Conservation (phyloP, 345 rosid species). For the Angophora floribunda region DNA sequence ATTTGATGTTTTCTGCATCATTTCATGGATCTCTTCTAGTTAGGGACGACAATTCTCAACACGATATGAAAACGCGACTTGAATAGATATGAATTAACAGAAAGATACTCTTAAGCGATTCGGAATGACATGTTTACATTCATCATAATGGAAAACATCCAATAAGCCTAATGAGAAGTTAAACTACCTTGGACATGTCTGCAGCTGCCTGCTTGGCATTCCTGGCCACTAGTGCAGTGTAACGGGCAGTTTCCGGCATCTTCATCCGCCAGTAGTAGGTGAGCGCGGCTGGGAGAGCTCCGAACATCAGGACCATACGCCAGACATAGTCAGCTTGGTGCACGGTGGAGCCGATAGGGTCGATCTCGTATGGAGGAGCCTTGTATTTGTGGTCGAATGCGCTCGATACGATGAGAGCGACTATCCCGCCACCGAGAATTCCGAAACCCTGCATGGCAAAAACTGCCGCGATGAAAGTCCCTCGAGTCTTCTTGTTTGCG, state of each 20-base stretch:
- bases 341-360: constrained; percentile 34
- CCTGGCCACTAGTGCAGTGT: constrained; percentile 61
- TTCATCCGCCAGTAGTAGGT: constrained; percentile 65
- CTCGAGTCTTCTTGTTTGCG: constrained; percentile 69
- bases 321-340: constrained; percentile 60
- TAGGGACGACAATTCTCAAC: neutral
- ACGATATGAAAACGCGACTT: neutral
- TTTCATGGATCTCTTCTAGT: neutral
- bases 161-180: neutral
- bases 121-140: neutral
- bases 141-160: neutral
- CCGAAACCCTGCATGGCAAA: constrained; percentile 85
- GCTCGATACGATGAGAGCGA: constrained; percentile 28
- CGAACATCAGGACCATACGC: constrained; percentile 60
- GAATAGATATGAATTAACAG: neutral
- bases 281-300: constrained; percentile 55
- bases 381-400: constrained; percentile 28
- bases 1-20: neutral
- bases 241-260: constrained; percentile 88
- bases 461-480: constrained; percentile 63
- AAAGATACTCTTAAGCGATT: neutral
- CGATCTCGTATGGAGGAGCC: constrained; percentile 18
- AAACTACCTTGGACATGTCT: constrained; percentile 43
- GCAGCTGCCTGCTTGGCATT: constrained; percentile 51
- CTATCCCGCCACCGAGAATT: constrained; percentile 50